phyloP scores from a whole-genome alignment of 106 monocot genomes.

The Agapanthus africanus region DNA sequence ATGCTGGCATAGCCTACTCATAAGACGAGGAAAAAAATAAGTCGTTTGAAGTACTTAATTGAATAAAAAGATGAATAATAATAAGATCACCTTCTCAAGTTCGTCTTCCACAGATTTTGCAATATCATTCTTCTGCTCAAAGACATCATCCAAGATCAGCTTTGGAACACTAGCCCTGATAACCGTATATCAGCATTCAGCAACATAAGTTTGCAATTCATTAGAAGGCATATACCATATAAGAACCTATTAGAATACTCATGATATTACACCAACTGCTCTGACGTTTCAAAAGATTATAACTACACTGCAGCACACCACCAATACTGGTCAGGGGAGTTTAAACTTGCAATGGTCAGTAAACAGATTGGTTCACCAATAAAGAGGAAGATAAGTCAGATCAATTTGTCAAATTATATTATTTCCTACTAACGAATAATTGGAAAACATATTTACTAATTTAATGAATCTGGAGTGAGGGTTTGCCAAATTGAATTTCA shows the following conservation, averaged over 20 bases:
- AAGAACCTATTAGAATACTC: background rate
- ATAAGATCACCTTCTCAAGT: constrained; percentile 36
- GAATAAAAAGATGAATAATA: background rate
- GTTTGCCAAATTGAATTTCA: too few species aligned
- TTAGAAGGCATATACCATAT: background rate
- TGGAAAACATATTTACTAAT: too few species aligned
- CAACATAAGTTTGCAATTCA: background rate
- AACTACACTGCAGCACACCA: background rate
- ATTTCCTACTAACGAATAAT: too few species aligned
- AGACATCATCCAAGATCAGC: constrained; percentile 35
- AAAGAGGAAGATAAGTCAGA: too few species aligned
- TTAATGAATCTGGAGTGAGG: too few species aligned
- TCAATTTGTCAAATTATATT: too few species aligned
- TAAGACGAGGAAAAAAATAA: background rate
- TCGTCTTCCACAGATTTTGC: constrained; percentile 52
- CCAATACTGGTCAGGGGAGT: background rate
- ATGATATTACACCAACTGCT: background rate
- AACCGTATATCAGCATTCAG: constrained; percentile 12
- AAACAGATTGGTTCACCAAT: background rate
- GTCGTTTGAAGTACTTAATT: background rate
- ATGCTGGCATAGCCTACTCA: constrained; percentile 42
- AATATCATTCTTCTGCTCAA: constrained; percentile 53
- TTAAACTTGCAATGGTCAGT: background rate
- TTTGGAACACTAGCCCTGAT: constrained; percentile 50
- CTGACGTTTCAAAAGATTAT: background rate